phyloP scores from a whole-genome alignment of 345 rosid genomes.

The Conringia planisiliqua region DNA sequence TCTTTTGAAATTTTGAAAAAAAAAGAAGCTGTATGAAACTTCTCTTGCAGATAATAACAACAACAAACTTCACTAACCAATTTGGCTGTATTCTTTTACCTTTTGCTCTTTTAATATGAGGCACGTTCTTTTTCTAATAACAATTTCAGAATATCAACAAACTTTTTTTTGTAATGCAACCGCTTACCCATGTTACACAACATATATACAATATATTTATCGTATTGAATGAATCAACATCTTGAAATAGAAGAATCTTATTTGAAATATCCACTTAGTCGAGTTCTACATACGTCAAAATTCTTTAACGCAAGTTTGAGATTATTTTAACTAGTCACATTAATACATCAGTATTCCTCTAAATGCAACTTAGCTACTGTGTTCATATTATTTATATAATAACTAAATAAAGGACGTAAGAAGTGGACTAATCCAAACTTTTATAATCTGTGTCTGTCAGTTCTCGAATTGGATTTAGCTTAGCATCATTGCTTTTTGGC shows the following conservation, averaged over 20 bases:
- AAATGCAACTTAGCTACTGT: background rate
- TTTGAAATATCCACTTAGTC: background rate
- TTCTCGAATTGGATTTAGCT: background rate
- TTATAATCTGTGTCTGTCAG: background rate
- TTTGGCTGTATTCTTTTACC: conserved; percentile 3
- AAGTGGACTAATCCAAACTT: too few relatives aligned
- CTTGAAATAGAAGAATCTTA: background rate
- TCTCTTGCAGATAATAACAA: background rate
- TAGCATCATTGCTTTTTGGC: background rate
- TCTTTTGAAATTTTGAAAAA: background rate
- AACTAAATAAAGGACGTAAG: background rate
- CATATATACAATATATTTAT: too few relatives aligned
- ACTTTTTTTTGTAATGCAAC: background rate
- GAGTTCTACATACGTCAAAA: background rate
- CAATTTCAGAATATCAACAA: background rate
- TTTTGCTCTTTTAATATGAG: background rate
- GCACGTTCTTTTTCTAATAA: background rate
- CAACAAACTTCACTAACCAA: conserved; percentile 13
- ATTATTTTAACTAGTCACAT: background rate
- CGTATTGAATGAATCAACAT: background rate
- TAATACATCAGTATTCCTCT: too few relatives aligned
- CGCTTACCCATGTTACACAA: background rate
- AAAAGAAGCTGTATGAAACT: conserved; percentile 2
- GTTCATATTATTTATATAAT: background rate
- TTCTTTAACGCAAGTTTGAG: background rate